phyloP scores from a whole-genome alignment of 106 monocot genomes.

The Dioscorea alata region DNA sequence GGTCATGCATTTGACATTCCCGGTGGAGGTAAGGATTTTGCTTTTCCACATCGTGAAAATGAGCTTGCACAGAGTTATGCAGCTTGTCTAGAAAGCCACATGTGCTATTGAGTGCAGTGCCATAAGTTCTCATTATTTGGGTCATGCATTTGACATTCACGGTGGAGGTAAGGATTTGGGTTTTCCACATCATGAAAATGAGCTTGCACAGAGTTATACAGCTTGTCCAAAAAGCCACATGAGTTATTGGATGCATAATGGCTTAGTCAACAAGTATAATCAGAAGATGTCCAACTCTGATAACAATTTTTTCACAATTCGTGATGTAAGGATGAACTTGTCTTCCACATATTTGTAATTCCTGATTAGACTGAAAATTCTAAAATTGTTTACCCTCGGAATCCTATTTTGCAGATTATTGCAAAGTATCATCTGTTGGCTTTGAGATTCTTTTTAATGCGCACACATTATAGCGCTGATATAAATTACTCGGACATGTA shows the following conservation, averaged over 20 bases:
- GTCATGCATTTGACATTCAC: too few relatives aligned
- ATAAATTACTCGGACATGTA: slow-evolving; percentile 60
- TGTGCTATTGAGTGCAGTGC: too few relatives aligned
- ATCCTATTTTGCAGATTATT: slow-evolving; percentile 43
- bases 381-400: too few relatives aligned
- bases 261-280: slow-evolving; percentile 86
- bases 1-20: slow-evolving; percentile 81
- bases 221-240: too few relatives aligned
- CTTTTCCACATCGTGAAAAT: slow-evolving; percentile 97
- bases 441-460: slow-evolving; percentile 80
- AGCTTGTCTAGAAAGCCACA: slow-evolving; percentile 53
- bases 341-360: too few relatives aligned
- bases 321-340: slow-evolving; percentile 52
- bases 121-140: too few relatives aligned
- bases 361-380: too few relatives aligned
- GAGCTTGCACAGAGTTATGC: slow-evolving; percentile 93
- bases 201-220: too few relatives aligned
- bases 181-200: too few relatives aligned
- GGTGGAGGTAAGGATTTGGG: too few relatives aligned
- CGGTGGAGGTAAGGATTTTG: slow-evolving; percentile 92
- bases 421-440: slow-evolving; percentile 84
- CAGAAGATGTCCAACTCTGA: slow-evolving; percentile 98
- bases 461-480: slow-evolving; percentile 68
- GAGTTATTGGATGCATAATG: slow-evolving; percentile 98
- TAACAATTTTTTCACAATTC: slow-evolving; percentile 90